A percentile compares a stretch with the other conserved stretches of the same genome.
phyloP scores from a whole-genome alignment of 2,329 filamentous ascomycete species.

The Colletotrichum godetiae region DNA sequence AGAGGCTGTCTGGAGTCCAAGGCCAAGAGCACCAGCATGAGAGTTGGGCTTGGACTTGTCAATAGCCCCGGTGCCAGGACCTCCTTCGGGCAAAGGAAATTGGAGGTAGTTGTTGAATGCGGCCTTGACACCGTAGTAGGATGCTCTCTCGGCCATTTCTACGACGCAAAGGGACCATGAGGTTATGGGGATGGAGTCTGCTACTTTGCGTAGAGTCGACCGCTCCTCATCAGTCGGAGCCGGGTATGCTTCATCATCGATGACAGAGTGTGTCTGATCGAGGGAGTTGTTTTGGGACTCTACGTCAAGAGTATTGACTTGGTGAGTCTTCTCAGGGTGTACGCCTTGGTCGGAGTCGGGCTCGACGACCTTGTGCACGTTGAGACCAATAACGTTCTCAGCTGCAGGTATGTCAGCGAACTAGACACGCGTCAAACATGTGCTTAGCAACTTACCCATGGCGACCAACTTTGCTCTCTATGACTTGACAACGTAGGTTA shows the following conservation, averaged over 20 bases:
- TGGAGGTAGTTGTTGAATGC: conserved; percentile 72
- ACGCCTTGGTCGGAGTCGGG: conserved; percentile 16
- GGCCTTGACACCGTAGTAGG: conserved; percentile 67
- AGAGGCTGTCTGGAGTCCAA: conserved; percentile 65
- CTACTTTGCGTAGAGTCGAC: conserved; percentile 43
- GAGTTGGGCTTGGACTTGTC: conserved; percentile 48
- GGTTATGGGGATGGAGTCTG: conserved; percentile 61
- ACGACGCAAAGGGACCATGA: conserved; percentile 69
- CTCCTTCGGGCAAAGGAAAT: conserved; percentile 64
- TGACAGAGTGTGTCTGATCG: background rate
- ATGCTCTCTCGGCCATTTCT: conserved; percentile 71
- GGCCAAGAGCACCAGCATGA: conserved; percentile 67
- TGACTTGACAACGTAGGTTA: background rate
- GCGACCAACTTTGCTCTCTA: background rate
- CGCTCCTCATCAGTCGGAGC: conserved; percentile 28
- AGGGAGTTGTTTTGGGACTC: conserved; percentile 16
- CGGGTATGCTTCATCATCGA: conserved; percentile 19
- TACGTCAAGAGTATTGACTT: background rate
- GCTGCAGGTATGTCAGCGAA: background rate
- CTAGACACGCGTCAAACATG: background rate
- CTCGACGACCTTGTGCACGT: conserved; percentile 26
- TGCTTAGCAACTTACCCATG: conserved; percentile 15
- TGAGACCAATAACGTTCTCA: conserved; percentile 27
- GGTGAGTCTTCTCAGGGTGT: conserved; percentile 3
- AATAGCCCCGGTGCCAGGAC: conserved; percentile 59